phyloP scores from a whole-genome alignment of 1,139 yeast genomes.

The Taphrina flavorubra region DNA sequence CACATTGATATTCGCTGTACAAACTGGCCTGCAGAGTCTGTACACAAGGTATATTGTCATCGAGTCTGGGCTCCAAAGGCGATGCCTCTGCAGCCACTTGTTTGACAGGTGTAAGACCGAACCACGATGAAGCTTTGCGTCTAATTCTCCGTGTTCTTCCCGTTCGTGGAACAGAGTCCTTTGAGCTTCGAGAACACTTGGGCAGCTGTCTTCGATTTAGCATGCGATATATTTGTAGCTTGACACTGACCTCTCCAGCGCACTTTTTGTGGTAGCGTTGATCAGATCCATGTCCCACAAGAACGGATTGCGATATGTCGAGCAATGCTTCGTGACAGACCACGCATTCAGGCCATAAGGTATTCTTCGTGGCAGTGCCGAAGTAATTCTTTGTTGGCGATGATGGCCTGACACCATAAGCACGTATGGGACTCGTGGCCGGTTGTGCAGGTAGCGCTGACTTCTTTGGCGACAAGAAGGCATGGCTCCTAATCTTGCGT shows the following conservation, averaged over 20 bases:
- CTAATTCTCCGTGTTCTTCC: background rate
- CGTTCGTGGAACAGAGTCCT: background rate
- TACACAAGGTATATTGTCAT: background rate
- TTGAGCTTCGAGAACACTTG: background rate
- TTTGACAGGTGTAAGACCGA: slow-evolving; percentile 14
- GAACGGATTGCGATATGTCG: background rate
- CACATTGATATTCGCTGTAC: slow-evolving; percentile 1
- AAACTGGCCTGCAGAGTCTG: slow-evolving; percentile 1
- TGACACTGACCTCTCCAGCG: background rate
- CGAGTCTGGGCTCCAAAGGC: background rate
- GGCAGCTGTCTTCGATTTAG: background rate
- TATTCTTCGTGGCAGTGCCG: background rate
- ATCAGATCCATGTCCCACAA: background rate
- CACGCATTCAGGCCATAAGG: background rate
- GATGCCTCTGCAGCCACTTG: background rate
- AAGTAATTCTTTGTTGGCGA: background rate
- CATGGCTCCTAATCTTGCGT: slow-evolving; percentile 22
- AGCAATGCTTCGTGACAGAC: background rate
- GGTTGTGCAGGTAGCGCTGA: background rate
- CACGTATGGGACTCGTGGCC: slow-evolving; percentile 18
- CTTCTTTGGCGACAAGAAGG: slow-evolving; percentile 18
- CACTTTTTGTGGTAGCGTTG: background rate
- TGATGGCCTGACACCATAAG: background rate
- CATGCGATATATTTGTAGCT: background rate
- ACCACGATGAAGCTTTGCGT: slow-evolving; percentile 7